Evolutionary conservation across 306 rosid species (phyloP), one percentile per base, ranked within the genome.

Genomic region (Fagus crenata): DNA sequence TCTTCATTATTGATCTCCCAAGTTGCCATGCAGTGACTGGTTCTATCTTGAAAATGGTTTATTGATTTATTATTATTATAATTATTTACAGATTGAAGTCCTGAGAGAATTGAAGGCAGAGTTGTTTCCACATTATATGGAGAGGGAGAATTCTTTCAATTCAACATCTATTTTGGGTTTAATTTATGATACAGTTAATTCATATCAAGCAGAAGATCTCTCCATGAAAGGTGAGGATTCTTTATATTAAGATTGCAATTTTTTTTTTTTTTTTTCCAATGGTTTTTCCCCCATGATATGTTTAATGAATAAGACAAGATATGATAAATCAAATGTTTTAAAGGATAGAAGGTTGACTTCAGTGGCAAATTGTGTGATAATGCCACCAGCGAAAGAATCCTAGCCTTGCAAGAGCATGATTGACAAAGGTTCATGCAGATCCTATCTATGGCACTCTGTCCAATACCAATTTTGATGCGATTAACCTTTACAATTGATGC

Each of bases 121-220:
- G 18, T 4, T 7, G 39, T 89, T 80, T 40, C 98, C 97, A 0
- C 98, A 94, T 76, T 90, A 89, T 46, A 84, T 90, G 97, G 93
- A 71, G 60, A 89, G 40, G 81, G 75, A 63, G 0, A 80, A 51
- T 2, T 83, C 85, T 3, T 90, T 75, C 69, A 80, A 71, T 31
- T 94, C 97, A 15, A 84, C 87, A 40, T 90, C 93, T 28, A 78
- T 94, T 76, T 55, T 94, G 75, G 97, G 96, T 70, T 46, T 15
- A 72, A 92, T 94, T 65, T 94, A 81, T 42, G 89, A 94, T 65
- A 80, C 70, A 18, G 97, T 89, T 77, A 1, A 37, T 53, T 32
- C 13, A 28, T 82, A 78, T 84, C 87, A 82, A 75, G 43, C 43
- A 53, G 80, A 85, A 33, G 81, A 81, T 70, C 2, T 2, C 6